Conservation (phyloP, 2,329 filamentous ascomycete genomes). For the Xylariaceae sp. region DNA sequence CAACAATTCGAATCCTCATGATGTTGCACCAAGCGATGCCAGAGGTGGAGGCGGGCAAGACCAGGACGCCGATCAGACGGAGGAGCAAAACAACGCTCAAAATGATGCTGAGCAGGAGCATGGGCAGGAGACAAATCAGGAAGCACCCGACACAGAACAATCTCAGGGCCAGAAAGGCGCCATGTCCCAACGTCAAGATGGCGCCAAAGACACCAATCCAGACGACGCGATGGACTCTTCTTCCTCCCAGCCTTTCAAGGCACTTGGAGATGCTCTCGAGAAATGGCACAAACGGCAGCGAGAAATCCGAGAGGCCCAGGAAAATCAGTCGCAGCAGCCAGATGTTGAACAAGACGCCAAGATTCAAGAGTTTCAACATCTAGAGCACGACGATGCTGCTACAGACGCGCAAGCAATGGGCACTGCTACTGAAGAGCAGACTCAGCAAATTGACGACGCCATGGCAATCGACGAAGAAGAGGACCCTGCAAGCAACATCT, state of each 20-base stretch:
- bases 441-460: conserved; percentile 77
- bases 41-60: conserved; percentile 59
- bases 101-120: conserved; percentile 61
- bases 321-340: conserved; percentile 51
- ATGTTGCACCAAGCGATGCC: conserved; percentile 59
- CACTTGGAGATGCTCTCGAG: conserved; percentile 88
- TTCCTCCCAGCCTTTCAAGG: conserved; percentile 75
- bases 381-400: conserved; percentile 75
- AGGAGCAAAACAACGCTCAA: conserved; percentile 59
- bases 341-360: conserved; percentile 49
- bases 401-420: conserved; percentile 91
- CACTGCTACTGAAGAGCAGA: conserved; percentile 81
- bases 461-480: conserved; percentile 78
- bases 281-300: conserved; percentile 86
- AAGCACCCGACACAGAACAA: conserved; percentile 60
- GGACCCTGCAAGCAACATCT: conserved; percentile 43
- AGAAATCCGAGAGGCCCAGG: conserved; percentile 67
- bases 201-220: conserved; percentile 40
- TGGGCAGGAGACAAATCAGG: conserved; percentile 62
- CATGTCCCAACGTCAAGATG: conserved; percentile 45
- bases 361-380: conserved; percentile 87
- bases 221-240: conserved; percentile 39
- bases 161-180: conserved; percentile 61
- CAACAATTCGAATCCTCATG: conserved; percentile 53
- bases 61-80: conserved; percentile 58